A percentile compares a stretch with the other conserved stretches of the same genome.
These are phyloP conservation scores for Colletotrichum kahawae DNA, from an alignment of 2,329 filamentous ascomycete genomes.

Conservation along the genomic window DNA sequence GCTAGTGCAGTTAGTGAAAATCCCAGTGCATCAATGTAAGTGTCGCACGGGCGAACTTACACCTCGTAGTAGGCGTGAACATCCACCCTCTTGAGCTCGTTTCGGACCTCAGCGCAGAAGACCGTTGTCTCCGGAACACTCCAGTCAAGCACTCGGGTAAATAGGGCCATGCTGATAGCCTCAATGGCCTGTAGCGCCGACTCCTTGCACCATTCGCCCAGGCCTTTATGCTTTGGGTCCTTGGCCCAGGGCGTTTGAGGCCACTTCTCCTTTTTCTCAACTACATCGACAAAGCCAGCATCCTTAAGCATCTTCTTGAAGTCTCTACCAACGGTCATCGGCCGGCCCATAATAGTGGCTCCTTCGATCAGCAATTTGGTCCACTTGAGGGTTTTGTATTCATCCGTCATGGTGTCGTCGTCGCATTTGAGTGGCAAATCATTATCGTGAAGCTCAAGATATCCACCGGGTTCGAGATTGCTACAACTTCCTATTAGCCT, in stretches of 20 bases:
- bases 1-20: not conserved
- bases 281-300: slow-evolving; percentile 33
- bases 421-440: slow-evolving; percentile 8
- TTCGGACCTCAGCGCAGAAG: slow-evolving; percentile 31
- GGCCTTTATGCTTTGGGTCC: slow-evolving; percentile 35
- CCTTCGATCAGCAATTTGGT: slow-evolving; percentile 37
- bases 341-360: slow-evolving; percentile 34
- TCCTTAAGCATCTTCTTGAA: slow-evolving; percentile 23
- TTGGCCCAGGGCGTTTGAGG: slow-evolving; percentile 36
- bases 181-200: slow-evolving; percentile 25
- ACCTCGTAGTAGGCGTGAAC: slow-evolving; percentile 33
- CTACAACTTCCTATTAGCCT: not conserved
- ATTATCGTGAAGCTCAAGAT: slow-evolving; percentile 12
- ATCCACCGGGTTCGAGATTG: slow-evolving; percentile 17
- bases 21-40: not conserved
- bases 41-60: not conserved
- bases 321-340: slow-evolving; percentile 44
- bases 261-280: slow-evolving; percentile 28
- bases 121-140: slow-evolving; percentile 30
- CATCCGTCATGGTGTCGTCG: slow-evolving; percentile 16
- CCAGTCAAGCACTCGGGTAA: slow-evolving; percentile 38
- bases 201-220: slow-evolving; percentile 30
- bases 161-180: slow-evolving; percentile 34
- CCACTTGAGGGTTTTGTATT: slow-evolving; percentile 22
- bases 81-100: slow-evolving; percentile 31